Evolutionary conservation across 768 basidiomycete species (phyloP).

Genomic region (Galerina marginata): DNA sequence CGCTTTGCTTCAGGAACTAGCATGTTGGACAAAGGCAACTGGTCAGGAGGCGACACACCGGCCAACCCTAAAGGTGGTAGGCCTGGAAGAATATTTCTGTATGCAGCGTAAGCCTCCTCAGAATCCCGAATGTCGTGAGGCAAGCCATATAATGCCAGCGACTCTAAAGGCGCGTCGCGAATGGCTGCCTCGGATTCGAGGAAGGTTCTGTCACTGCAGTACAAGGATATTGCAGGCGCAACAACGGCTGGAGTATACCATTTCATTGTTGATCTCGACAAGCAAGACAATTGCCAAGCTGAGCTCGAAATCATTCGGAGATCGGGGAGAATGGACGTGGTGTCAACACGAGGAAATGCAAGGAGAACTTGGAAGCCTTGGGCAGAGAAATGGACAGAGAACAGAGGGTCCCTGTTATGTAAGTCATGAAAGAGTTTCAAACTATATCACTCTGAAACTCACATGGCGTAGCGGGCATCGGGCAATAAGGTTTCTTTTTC

Average conservation of each 20-base stretch:
- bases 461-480: constrained; percentile 54
- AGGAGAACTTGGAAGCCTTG: constrained; percentile 42
- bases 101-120: constrained; percentile 50
- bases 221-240: constrained; percentile 80
- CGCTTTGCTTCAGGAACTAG: constrained; percentile 94
- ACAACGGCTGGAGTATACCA: constrained; percentile 88
- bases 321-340: constrained; percentile 51
- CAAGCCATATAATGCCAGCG: constrained; percentile 84
- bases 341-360: constrained; percentile 35
- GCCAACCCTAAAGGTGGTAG: constrained; percentile 73
- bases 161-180: constrained; percentile 74
- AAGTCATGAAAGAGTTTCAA: background rate
- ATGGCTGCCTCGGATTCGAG: constrained; percentile 67
- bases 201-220: constrained; percentile 80
- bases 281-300: constrained; percentile 76
- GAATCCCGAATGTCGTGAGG: constrained; percentile 70
- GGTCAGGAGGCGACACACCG: constrained; percentile 65
- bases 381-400: constrained; percentile 44
- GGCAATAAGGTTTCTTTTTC: constrained; percentile 46
- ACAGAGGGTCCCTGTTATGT: constrained; percentile 54
- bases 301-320: constrained; percentile 65
- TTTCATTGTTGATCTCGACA: constrained; percentile 79
- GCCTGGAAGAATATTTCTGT: constrained; percentile 58
- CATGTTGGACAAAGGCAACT: constrained; percentile 84
- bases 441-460: constrained; percentile 14